Percentiles rank a stretch among this genome's conserved stretches.
Conservation (phyloP, 225 moss, liverwort and hornwort genomes). For the Climacium dendroides region DNA sequence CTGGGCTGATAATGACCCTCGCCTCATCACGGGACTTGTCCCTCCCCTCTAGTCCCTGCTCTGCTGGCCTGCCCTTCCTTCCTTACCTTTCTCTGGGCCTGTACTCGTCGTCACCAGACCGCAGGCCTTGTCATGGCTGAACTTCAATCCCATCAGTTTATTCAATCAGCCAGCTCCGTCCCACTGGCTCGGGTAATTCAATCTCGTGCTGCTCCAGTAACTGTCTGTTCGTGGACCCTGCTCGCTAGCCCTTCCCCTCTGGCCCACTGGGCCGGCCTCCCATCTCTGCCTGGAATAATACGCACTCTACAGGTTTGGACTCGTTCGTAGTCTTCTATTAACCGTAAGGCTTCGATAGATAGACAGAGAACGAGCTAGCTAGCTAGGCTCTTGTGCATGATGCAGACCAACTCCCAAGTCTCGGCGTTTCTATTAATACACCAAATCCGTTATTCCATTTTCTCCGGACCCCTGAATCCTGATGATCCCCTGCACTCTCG, state of each 20-base stretch:
- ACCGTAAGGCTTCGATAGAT: background rate
- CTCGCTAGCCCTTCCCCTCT: background rate
- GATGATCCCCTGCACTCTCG: background rate
- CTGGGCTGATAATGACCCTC: slow-evolving; percentile 22
- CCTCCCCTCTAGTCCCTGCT: background rate
- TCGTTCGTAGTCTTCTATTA: background rate
- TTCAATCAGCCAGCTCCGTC: background rate
- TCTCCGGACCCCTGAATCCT: background rate
- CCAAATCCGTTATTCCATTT: slow-evolving; percentile 17
- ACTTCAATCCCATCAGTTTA: background rate
- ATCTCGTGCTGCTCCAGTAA: background rate
- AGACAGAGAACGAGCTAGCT: background rate
- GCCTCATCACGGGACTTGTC: slow-evolving; percentile 15
- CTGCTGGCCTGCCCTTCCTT: background rate
- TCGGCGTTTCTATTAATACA: background rate
- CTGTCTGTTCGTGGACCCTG: background rate
- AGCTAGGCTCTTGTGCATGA: background rate
- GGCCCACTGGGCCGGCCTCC: background rate
- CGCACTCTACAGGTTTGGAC: background rate
- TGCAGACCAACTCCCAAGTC: background rate
- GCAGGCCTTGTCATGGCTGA: background rate
- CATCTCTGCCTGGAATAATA: background rate
- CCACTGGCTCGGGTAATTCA: background rate
- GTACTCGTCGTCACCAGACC: background rate
- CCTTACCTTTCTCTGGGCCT: background rate